These are phyloP conservation scores for Paraphaeosphaeria minitans DNA, from an alignment of 2,329 filamentous ascomycete genomes.

Conservation along the genomic window DNA sequence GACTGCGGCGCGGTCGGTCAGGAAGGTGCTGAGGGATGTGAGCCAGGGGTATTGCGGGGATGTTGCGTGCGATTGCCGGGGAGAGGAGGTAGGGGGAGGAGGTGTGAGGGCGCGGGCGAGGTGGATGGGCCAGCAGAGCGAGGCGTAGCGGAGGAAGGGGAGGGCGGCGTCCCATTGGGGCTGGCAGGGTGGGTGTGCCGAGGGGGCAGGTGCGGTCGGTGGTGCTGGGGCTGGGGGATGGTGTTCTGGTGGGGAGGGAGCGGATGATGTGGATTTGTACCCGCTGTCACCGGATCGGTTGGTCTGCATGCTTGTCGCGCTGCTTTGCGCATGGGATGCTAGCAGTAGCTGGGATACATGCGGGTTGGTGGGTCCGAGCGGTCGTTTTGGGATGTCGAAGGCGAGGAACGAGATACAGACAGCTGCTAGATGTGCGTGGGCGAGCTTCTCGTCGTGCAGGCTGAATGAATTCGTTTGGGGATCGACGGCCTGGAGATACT, in stretches of 20 bases:
- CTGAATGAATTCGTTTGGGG: conserved; percentile 31
- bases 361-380: conserved; percentile 24
- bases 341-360: conserved; percentile 10
- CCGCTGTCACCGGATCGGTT: conserved; percentile 37
- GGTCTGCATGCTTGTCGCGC: conserved; percentile 31
- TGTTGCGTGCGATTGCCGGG: neutral
- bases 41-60: conserved; percentile 25
- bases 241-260: conserved; percentile 19
- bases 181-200: conserved; percentile 8
- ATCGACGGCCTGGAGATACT: conserved; percentile 27
- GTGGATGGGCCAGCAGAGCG: conserved; percentile 41
- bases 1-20: conserved; percentile 32
- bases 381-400: conserved; percentile 33
- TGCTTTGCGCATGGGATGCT: conserved; percentile 19
- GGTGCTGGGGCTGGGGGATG: conserved; percentile 2
- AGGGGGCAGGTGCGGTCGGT: conserved; percentile 3
- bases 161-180: conserved; percentile 31
- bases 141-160: conserved; percentile 39
- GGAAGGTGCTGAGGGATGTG: conserved; percentile 29
- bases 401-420: conserved; percentile 37
- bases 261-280: conserved; percentile 36
- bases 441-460: conserved; percentile 27
- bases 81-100: conserved; percentile 4
- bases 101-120: conserved; percentile 30
- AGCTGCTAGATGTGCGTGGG: conserved; percentile 36